These are phyloP conservation scores for Eruca vesicaria DNA, from an alignment of 441 rosid genomes.

Conservation along the genomic window DNA sequence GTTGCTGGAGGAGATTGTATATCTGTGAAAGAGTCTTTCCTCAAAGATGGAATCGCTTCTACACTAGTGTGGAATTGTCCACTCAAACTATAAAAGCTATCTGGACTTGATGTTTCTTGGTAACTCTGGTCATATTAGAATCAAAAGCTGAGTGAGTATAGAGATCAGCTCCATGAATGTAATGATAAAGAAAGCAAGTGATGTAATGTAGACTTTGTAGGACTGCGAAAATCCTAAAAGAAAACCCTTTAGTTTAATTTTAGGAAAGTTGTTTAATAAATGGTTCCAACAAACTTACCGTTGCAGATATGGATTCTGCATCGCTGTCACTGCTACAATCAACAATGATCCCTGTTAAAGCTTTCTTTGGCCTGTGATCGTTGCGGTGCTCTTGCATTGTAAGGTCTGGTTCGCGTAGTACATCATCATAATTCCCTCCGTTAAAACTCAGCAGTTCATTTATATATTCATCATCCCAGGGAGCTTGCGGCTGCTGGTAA, in stretches of 20 bases:
- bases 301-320: slow-evolving; percentile 19
- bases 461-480: not conserved
- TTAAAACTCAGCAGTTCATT: not conserved
- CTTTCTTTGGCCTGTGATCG: not conserved
- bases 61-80: not conserved
- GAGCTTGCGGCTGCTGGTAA: not conserved
- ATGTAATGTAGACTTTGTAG: not conserved
- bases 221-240: too few relatives aligned
- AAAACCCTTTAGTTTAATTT: too few relatives aligned
- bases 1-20: not conserved
- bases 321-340: not conserved
- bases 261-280: too few relatives aligned
- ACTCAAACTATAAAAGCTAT: not conserved
- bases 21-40: slow-evolving; percentile 9
- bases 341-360: slow-evolving; percentile 11
- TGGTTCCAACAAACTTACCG: not conserved
- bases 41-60: not conserved
- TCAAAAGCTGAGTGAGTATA: not conserved
- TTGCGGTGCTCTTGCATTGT: not conserved
- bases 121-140: slow-evolving; percentile 28
- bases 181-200: not conserved
- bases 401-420: not conserved
- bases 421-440: not conserved
- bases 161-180: not conserved
- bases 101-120: slow-evolving; percentile 22